These are phyloP conservation scores for Suhomyces guaymorum DNA, from an alignment of 1,139 yeast species.

Conservation along the genomic window DNA sequence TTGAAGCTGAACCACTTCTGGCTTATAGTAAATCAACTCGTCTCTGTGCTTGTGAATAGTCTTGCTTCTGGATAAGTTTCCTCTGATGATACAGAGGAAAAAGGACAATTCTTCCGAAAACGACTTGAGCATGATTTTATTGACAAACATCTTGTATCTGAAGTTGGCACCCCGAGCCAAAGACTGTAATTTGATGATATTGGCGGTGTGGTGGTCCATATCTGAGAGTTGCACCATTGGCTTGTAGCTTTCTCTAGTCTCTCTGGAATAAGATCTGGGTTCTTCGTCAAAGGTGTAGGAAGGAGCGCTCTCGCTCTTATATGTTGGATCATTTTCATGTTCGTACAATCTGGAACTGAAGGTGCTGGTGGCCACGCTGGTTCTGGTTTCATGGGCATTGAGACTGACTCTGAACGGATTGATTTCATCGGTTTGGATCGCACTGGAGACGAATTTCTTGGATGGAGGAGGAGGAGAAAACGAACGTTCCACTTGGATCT, in stretches of 20 bases:
- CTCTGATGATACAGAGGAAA: constrained; percentile 43
- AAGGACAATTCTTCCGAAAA: constrained; percentile 47
- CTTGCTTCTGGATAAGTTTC: constrained; percentile 34
- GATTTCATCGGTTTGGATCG: constrained; percentile 18
- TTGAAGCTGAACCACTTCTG: constrained; percentile 39
- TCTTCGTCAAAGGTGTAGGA: constrained; percentile 9
- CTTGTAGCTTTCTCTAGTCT: background rate
- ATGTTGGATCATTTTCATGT: constrained; percentile 3
- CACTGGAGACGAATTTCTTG: constrained; percentile 17
- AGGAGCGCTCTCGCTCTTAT: constrained; percentile 5
- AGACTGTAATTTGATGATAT: constrained; percentile 55
- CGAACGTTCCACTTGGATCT: constrained; percentile 3
- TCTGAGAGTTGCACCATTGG: constrained; percentile 1
- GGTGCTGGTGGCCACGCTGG: constrained; percentile 15
- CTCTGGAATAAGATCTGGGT: background rate
- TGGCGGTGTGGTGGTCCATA: constrained; percentile 16
- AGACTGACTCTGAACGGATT: constrained; percentile 15
- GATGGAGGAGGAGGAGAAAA: constrained; percentile 7
- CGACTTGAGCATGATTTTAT: constrained; percentile 58
- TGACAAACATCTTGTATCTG: constrained; percentile 63
- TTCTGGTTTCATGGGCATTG: constrained; percentile 7
- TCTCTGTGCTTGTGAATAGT: constrained; percentile 44
- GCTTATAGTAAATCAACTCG: constrained; percentile 29
- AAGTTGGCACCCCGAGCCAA: constrained; percentile 64
- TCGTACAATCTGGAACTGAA: constrained; percentile 5